Conservation (phyloP, 768 basidiomycete species). For the Leccinum ochraceum region DNA sequence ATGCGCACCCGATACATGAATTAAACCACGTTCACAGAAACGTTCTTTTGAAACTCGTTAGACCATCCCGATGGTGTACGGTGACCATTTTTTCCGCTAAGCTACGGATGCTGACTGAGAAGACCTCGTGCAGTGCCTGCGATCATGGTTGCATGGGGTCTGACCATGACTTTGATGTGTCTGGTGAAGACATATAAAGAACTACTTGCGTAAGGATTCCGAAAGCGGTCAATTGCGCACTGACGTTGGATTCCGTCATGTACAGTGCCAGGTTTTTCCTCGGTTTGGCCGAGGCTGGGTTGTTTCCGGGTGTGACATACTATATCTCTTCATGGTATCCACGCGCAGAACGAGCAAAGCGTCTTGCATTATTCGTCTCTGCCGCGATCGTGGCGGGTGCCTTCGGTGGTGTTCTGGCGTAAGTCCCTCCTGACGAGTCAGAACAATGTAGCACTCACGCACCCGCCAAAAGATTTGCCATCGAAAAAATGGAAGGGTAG, state of each 20-base stretch:
- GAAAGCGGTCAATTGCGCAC: neutral
- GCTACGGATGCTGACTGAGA: constrained; percentile 6
- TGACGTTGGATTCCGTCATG: constrained; percentile 1
- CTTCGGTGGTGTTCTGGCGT: constrained; percentile 51
- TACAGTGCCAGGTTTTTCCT: constrained; percentile 42
- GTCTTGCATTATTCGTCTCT: constrained; percentile 59
- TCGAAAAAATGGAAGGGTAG: constrained; percentile 36
- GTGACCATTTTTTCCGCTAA: neutral
- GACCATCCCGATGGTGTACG: constrained; percentile 37
- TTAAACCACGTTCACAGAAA: constrained; percentile 27
- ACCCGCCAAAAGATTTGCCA: constrained; percentile 32
- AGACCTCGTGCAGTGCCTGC: constrained; percentile 33
- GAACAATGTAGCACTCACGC: neutral
- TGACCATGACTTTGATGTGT: constrained; percentile 39
- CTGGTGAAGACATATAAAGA: constrained; percentile 34
- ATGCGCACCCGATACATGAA: neutral
- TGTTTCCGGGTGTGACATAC: constrained; percentile 41
- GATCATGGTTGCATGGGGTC: constrained; percentile 40
- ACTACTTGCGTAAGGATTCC: constrained; percentile 30
- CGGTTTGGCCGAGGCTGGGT: constrained; percentile 47
- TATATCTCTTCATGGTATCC: constrained; percentile 61
- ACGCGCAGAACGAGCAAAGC: constrained; percentile 51
- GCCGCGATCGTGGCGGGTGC: constrained; percentile 54
- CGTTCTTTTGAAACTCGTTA: constrained; percentile 35
- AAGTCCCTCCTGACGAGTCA: constrained; percentile 16